Conservation (phyloP, 495 filamentous ascomycete species). For the Penicillium maclennaniae region DNA sequence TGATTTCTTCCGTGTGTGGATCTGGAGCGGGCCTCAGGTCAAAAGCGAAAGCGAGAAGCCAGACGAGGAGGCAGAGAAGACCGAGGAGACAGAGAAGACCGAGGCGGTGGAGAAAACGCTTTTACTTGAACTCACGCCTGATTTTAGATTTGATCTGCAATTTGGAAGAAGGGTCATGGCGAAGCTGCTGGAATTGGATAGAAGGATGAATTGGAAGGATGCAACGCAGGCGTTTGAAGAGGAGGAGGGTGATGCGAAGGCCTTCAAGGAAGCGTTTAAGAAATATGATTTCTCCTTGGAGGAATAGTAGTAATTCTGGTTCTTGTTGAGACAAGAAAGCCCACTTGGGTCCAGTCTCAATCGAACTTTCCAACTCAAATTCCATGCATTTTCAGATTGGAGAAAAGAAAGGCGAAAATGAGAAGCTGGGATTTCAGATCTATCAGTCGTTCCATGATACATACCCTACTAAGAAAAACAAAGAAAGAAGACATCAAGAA, state of each 20-base stretch:
- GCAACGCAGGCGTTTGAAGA: constrained; percentile 72
- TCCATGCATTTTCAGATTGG: no score
- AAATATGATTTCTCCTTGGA: constrained; percentile 73
- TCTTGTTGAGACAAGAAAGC: no score
- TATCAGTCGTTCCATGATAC: no score
- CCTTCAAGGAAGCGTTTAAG: constrained; percentile 81
- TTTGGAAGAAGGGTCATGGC: constrained; percentile 79
- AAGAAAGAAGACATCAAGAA: no score
- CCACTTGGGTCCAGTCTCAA: no score
- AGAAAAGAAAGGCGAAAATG: no score
- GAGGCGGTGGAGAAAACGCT: constrained; percentile 40
- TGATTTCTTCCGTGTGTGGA: constrained; percentile 84
- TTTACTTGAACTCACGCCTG: constrained; percentile 47
- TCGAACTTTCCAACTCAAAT: no score
- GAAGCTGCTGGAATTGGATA: constrained; percentile 74
- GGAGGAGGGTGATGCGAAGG: constrained; percentile 72
- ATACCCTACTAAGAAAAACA: no score
- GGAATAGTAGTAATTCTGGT: no score
- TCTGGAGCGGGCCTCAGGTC: constrained; percentile 50
- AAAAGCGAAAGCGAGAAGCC: constrained; percentile 10
- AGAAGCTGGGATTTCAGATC: no score
- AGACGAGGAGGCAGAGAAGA: background rate
- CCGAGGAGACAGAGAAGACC: constrained; percentile 31
- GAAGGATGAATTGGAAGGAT: constrained; percentile 73
- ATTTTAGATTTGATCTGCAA: constrained; percentile 58